phyloP scores from a whole-genome alignment of 345 rosid genomes.

The Zanthoxylum bungeanum region DNA sequence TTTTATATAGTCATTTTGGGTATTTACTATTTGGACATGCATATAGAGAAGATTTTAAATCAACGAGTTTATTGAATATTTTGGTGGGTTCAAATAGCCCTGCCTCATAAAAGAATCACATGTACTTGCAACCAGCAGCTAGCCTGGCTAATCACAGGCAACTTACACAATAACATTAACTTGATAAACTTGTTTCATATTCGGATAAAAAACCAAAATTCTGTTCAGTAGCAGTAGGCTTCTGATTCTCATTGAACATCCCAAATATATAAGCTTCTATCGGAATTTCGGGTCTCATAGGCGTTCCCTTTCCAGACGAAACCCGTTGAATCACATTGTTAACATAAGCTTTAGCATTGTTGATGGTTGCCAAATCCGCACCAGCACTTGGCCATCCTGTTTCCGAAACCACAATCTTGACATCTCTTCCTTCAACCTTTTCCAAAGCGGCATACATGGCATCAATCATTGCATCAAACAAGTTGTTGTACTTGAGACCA shows the following conservation, averaged over 20 bases:
- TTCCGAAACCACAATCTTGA: slow-evolving; percentile 11
- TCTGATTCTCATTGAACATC: slow-evolving; percentile 28
- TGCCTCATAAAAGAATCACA: no score
- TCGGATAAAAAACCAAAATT: slow-evolving; percentile 29
- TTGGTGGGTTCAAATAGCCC: no score
- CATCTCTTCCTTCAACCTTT: background rate
- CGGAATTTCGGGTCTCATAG: background rate
- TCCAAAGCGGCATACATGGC: slow-evolving; percentile 15
- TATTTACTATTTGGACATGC: no score
- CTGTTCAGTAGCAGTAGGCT: slow-evolving; percentile 1
- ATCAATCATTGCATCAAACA: slow-evolving; percentile 19
- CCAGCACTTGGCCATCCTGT: no score
- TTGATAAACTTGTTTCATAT: no score
- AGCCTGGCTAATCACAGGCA: no score
- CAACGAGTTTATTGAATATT: no score
- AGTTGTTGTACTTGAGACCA: slow-evolving; percentile 5
- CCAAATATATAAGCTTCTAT: slow-evolving; percentile 11
- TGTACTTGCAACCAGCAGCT: no score
- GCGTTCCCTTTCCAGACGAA: background rate
- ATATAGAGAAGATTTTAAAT: no score
- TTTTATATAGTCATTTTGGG: no score
- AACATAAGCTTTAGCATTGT: background rate
- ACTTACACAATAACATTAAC: no score
- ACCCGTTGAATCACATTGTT: background rate
- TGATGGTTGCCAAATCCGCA: background rate